A percentile compares a stretch with the other conserved stretches of the same genome.
These are phyloP conservation scores for Hsuehochloa calcarea DNA, from an alignment of 176 grass and related monocot genomes.

Conservation along the genomic window DNA sequence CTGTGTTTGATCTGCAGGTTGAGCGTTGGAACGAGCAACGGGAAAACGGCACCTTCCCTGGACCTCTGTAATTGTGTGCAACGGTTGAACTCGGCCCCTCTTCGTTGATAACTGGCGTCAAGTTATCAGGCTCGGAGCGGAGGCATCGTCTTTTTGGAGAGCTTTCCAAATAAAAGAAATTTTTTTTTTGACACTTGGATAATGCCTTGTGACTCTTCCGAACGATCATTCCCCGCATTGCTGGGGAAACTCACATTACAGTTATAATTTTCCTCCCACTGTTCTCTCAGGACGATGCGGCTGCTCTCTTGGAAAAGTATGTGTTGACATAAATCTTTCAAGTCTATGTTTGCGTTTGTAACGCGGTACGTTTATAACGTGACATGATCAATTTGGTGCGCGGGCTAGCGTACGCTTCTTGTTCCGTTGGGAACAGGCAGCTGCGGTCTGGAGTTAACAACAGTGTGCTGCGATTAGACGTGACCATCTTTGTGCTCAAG, in stretches of 20 bases:
- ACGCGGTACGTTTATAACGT: not conserved
- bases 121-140: not conserved
- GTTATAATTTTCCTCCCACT: not conserved
- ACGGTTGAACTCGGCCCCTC: not conserved
- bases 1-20: constrained; percentile 49
- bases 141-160: constrained; percentile 27
- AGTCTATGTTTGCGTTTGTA: not conserved
- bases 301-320: not conserved
- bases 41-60: constrained; percentile 89
- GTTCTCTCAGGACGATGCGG: not conserved
- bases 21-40: constrained; percentile 96
- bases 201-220: not conserved
- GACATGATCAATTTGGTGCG: not conserved
- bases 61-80: constrained; percentile 48
- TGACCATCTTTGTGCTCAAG: no score
- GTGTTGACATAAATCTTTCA: not conserved
- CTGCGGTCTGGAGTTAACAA: not conserved
- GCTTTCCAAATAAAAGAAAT: constrained; percentile 24
- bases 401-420: not conserved
- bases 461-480: no score
- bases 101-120: constrained; percentile 28
- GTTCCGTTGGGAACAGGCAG: not conserved
- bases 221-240: not conserved
- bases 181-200: constrained; percentile 23
- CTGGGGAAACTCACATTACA: not conserved